A percentile compares a stretch with the other conserved stretches of the same genome.
Evolutionary conservation across 768 basidiomycete species (phyloP).

Genomic region (Russula sp.): DNA sequence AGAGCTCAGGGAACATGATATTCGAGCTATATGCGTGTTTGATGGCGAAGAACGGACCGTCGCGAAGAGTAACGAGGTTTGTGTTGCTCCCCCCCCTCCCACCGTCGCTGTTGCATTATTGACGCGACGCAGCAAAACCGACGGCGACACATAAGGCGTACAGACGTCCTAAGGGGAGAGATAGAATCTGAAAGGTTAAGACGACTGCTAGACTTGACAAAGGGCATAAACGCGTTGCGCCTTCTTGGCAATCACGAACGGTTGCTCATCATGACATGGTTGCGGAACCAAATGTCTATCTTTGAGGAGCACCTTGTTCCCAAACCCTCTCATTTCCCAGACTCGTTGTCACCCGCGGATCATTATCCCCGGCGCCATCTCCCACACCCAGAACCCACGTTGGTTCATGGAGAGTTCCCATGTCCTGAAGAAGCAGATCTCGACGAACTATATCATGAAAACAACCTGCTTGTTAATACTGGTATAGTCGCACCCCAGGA

Average conservation of each 20-base stretch:
- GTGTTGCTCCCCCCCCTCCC: conserved; percentile 15
- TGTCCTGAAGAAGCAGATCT: conserved; percentile 1
- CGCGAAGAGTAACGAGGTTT: conserved; percentile 70
- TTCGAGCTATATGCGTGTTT: conserved; percentile 70
- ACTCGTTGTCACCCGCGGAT: not conserved
- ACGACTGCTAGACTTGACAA: conserved; percentile 40
- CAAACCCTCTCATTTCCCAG: not conserved
- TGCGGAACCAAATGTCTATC: conserved; percentile 8
- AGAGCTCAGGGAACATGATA: conserved; percentile 52
- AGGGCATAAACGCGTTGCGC: conserved; percentile 24
- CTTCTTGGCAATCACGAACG: conserved; percentile 16
- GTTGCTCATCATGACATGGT: conserved; percentile 35
- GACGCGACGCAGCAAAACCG: conserved; percentile 44
- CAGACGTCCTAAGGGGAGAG: conserved; percentile 45
- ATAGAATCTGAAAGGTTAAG: conserved; percentile 55
- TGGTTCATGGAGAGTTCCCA: not conserved
- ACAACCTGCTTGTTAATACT: not conserved
- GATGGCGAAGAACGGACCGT: conserved; percentile 61
- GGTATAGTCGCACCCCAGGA: not conserved
- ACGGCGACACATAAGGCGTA: conserved; percentile 43
- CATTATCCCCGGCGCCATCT: not conserved
- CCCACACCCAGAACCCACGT: not conserved
- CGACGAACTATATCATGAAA: conserved; percentile 2
- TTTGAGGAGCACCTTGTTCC: not conserved
- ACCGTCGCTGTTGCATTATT: not conserved